Base-by-base conservation (phyloP, 352 stramenopile genomes). In the Sclerospora graminicola region DNA sequence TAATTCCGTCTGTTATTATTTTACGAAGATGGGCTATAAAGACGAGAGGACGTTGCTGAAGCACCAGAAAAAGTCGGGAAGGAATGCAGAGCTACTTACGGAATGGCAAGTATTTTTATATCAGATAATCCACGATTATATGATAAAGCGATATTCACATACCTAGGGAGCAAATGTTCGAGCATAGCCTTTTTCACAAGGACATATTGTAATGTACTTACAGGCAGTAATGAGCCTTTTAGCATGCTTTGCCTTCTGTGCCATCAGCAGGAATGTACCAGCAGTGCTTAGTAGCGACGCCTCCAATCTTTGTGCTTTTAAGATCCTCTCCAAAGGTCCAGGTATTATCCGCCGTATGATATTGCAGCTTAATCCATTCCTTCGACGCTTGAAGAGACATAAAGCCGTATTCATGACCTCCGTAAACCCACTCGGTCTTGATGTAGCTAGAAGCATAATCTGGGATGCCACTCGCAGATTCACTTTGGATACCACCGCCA, bases 401-500 rank as follows among this genome's bases (percentile, higher is more conserved):
- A 15, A 56, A 56, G 11, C 48, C 48, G 16, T 57, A 57, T 29
- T 51, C 48, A 14, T 51, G 31, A 6, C 41, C 19, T 5, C 19
- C 16, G 41, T 57, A 57, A 11, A 18, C 37, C 48, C 48, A 57
- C 16, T 46, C 37, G 16, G 51, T 57, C 41, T 51, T 46, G 10
- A 46, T 30, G 16, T 16, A 51, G 4, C 6, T 19, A 10, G 37
- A 13, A 10, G 48, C 48, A 24, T 46, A 51, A 6, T 32, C 20
- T 6, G 48, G 48, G 27, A 57, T 57, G 21, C 48, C 48, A 38
- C 48, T 57, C 0, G 48, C 35, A 28, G 41, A 46, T 13, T 57
- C 48, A 16, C 38, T 57, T 35, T 57, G 48, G 27, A 50, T 52
- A n/a, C n/a, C n/a, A n/a, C n/a, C n/a, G n/a, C n/a, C 74, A 28